Percentiles rank a stretch among this genome's conserved stretches.
Evolutionary conservation across 78 protist genomes (phyloP).

Genomic region (slime mould (Dictyostelium discoideum)): dicty_2.7 NC_007089.4:5488001-5488500

Average conservation of each 20-base stretch:
- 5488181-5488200: slow-evolving; percentile 17
- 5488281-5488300: background rate
- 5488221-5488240: background rate
- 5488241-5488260: background rate
- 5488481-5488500: slow-evolving; percentile 23
- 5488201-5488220: background rate
- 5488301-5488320: background rate
- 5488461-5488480: slow-evolving; percentile 31
- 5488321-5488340: background rate
- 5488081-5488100: slow-evolving; percentile 53
- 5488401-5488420: background rate
- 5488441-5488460: background rate
- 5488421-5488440: background rate
- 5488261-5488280: background rate
- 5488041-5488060: slow-evolving; percentile 25
- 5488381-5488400: background rate
- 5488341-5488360: background rate
- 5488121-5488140: background rate
- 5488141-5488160: slow-evolving; percentile 38
- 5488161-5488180: background rate
- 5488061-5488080: background rate
- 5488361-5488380: background rate
- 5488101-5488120: background rate
- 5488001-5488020: slow-evolving; percentile 26
- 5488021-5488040: slow-evolving; percentile 38